A percentile compares a stretch with the other conserved stretches of the same genome.
phyloP scores from a whole-genome alignment of 2,329 filamentous ascomycete genomes.

The Rhinocladiella similis region DNA sequence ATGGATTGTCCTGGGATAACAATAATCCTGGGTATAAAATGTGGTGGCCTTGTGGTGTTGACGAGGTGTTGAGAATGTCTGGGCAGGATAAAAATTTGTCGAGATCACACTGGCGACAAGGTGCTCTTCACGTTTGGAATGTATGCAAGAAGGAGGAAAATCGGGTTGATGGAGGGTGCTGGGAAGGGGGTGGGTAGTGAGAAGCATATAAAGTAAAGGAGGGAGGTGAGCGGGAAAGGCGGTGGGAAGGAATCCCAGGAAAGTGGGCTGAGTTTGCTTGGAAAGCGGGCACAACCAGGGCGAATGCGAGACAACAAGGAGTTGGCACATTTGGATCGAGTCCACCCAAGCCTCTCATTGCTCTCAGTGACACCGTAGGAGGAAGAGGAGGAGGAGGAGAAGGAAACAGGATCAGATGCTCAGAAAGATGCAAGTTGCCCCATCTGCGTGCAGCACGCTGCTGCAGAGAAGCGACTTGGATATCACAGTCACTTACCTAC shows the following conservation, averaged over 20 bases:
- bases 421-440: constrained; percentile 1
- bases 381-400: neutral
- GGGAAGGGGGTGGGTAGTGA: constrained; percentile 20
- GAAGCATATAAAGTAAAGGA: constrained; percentile 29
- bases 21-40: neutral
- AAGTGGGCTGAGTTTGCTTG: neutral
- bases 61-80: neutral
- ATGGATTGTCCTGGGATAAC: neutral
- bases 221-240: constrained; percentile 1
- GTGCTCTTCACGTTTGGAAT: neutral
- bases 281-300: neutral
- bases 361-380: neutral
- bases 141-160: constrained; percentile 14
- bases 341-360: neutral
- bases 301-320: neutral
- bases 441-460: constrained; percentile 6
- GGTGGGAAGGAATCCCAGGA: neutral
- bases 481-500: constrained; percentile 3
- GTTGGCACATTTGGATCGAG: neutral
- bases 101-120: neutral
- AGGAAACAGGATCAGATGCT: neutral
- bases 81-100: too few species aligned
- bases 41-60: neutral
- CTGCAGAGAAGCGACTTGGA: neutral
- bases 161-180: neutral